phyloP scores from a whole-genome alignment of 1,139 yeast species.

The Pneumocystis canis region DNA sequence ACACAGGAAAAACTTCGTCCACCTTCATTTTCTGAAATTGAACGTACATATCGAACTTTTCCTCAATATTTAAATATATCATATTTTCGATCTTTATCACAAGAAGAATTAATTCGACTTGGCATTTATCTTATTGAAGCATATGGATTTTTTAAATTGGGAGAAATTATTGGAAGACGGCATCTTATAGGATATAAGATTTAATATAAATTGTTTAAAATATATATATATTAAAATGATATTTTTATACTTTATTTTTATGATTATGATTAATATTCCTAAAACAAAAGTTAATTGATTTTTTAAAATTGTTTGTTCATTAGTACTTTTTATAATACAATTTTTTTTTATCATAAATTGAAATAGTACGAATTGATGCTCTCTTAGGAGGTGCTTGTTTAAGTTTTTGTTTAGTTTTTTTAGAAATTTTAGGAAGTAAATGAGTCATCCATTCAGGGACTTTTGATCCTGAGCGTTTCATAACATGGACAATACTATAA shows the following conservation, averaged over 20 bases:
- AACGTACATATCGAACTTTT: slow-evolving; percentile 36
- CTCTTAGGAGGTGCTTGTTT: slow-evolving; percentile 35
- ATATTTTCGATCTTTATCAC: slow-evolving; percentile 28
- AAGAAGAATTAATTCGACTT: slow-evolving; percentile 48
- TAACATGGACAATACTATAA: slow-evolving; percentile 56
- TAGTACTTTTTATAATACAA: no score
- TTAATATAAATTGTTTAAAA: no score
- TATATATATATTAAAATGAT: no score
- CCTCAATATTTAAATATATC: slow-evolving; percentile 30
- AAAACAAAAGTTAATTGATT: background rate
- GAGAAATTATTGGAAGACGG: slow-evolving; percentile 95
- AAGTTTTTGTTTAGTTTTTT: slow-evolving; percentile 49
- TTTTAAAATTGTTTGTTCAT: no score
- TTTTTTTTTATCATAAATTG: background rate
- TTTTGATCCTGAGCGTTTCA: slow-evolving; percentile 79
- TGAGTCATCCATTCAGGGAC: slow-evolving; percentile 70
- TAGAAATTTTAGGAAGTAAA: slow-evolving; percentile 46
- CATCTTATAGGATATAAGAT: background rate
- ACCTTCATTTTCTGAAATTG: slow-evolving; percentile 66
- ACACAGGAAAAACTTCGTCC: slow-evolving; percentile 70
- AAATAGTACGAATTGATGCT: background rate
- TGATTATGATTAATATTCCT: no score
- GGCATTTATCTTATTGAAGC: slow-evolving; percentile 71
- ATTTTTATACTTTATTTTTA: no score
- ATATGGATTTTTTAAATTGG: slow-evolving; percentile 81